Percentiles rank a stretch among this genome's conserved stretches.
Conservation (phyloP, 1,284 basidiomycete species). For the Cutaneotrichosporon cutaneum region DNA sequence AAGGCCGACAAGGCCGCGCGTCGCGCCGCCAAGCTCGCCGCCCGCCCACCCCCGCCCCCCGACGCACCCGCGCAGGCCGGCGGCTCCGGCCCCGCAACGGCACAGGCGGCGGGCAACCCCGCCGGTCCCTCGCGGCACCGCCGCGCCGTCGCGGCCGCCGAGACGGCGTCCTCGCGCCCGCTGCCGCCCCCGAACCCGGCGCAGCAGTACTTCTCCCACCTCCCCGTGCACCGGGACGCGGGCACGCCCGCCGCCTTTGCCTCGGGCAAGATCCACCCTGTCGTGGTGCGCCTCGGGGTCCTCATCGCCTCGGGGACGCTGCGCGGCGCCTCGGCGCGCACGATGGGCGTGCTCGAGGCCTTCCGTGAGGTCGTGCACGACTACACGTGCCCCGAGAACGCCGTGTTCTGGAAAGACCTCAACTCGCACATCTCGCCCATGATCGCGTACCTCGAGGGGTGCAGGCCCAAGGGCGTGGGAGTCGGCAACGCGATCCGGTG, state of each 20-base stretch:
- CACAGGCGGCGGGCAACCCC: not conserved
- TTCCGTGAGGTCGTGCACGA: slow-evolving; percentile 55
- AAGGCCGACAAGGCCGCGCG: slow-evolving; percentile 52
- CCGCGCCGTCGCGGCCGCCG: slow-evolving; percentile 18
- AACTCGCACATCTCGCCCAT: slow-evolving; percentile 50
- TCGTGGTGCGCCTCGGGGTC: slow-evolving; percentile 48
- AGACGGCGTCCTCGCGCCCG: slow-evolving; percentile 26
- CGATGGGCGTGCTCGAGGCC: slow-evolving; percentile 55
- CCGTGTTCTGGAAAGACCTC: slow-evolving; percentile 51
- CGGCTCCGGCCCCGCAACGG: not conserved
- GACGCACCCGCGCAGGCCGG: slow-evolving; percentile 8
- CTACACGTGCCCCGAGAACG: slow-evolving; percentile 47
- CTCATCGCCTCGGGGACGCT: slow-evolving; percentile 46
- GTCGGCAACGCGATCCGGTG: slow-evolving; percentile 59
- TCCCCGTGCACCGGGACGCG: slow-evolving; percentile 54
- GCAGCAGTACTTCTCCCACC: slow-evolving; percentile 63
- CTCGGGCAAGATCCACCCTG: slow-evolving; percentile 45
- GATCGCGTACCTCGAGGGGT: slow-evolving; percentile 53
- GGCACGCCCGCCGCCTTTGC: slow-evolving; percentile 36
- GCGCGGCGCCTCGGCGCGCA: slow-evolving; percentile 54
- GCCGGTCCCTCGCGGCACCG: slow-evolving; percentile 21
- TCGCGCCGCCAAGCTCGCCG: slow-evolving; percentile 50
- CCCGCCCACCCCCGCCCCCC: slow-evolving; percentile 21
- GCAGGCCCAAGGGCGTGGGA: slow-evolving; percentile 52
- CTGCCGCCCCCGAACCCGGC: slow-evolving; percentile 22